These are phyloP conservation scores for Auricularia heimuer DNA, from an alignment of 768 basidiomycete species.

Conservation along the genomic window DNA sequence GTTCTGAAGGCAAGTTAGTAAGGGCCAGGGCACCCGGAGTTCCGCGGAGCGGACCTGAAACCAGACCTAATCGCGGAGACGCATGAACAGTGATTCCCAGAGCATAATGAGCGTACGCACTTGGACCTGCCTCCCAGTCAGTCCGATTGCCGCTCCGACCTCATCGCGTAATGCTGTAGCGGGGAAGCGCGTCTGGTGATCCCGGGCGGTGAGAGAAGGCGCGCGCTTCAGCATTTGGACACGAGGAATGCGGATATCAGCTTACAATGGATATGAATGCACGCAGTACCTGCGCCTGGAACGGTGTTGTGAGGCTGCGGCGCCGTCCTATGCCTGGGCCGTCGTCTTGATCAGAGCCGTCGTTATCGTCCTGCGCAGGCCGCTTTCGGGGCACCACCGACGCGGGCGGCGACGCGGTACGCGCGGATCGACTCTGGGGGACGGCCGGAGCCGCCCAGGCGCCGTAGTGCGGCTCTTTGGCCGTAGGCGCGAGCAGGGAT, in stretches of 20 bases:
- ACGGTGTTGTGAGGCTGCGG: constrained; percentile 1
- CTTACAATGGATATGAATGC: background rate
- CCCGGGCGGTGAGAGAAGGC: background rate
- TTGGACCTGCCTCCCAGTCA: constrained; percentile 86
- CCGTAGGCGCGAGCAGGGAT: background rate
- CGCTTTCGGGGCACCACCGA: background rate
- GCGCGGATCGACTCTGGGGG: background rate
- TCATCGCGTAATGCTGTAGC: constrained; percentile 82
- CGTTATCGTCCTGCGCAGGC: background rate
- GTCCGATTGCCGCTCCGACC: constrained; percentile 76
- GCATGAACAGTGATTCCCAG: constrained; percentile 8
- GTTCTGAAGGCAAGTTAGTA: constrained; percentile 38
- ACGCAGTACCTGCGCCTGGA: background rate
- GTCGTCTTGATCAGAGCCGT: background rate
- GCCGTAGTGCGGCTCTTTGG: background rate
- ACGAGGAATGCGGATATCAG: background rate
- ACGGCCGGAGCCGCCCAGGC: background rate
- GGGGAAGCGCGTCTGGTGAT: constrained; percentile 70
- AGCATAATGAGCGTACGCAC: constrained; percentile 33
- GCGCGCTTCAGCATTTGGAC: too few relatives aligned
- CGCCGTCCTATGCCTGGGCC: background rate
- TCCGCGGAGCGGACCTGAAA: constrained; percentile 54
- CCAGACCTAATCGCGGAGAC: constrained; percentile 52
- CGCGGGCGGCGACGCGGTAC: background rate
- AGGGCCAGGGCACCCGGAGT: constrained; percentile 4